Base-by-base conservation (phyloP, 2,329 filamentous ascomycete genomes). In the Aspergillus sclerotialis region DNA sequence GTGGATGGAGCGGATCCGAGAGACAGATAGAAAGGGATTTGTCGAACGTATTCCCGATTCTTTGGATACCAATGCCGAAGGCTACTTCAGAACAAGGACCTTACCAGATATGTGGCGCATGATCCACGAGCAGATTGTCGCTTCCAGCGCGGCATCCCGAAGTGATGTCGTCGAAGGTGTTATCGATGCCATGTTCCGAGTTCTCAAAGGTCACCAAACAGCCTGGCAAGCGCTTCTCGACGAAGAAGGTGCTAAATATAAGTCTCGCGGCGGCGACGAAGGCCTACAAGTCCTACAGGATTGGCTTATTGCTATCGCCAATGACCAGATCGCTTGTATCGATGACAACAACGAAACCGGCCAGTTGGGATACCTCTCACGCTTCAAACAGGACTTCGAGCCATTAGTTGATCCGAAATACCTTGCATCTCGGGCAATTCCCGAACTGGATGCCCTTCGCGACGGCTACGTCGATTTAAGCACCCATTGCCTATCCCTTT, bases 281-380 rank as follows among this genome's bases (percentile, higher is more conserved):
- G 78, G 83, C 3, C 69, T 94, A 17, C 85, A 94, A 58, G 61
- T 72, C 13, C 59, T 80, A 28, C 76, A 81, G 54, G 92, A 98
- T 65, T 98, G 90, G 88, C 81, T 98, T 36, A 80, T 98, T 34
- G 89, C 92, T 29, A 87, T 93, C 37, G 92, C 93, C 48, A 98
- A 98, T 65, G 92, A 98, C 64, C 92, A 98, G 61, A 96, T 98
- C 57, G 89, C 89, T 37, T 95, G 88, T 62, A 94, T 98, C 53
- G 92, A 96, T 60, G 93, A 96, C 58, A 78, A 76, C 39, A 65
- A 74, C 55, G 83, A 83, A 46, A 82, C 86, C 41, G 82, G 85
- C 34, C 79, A 82, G 19, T 69, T 84, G 16, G 85, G 84, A 18
- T 95, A 95, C 65, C 74, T 96, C 32, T 82, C 85, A 4, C 82